Evolutionary conservation across 495 filamentous ascomycete genomes (phyloP), one percentile per base, ranked within the genome.

Genomic region (Durotheca rogersii): DNA sequence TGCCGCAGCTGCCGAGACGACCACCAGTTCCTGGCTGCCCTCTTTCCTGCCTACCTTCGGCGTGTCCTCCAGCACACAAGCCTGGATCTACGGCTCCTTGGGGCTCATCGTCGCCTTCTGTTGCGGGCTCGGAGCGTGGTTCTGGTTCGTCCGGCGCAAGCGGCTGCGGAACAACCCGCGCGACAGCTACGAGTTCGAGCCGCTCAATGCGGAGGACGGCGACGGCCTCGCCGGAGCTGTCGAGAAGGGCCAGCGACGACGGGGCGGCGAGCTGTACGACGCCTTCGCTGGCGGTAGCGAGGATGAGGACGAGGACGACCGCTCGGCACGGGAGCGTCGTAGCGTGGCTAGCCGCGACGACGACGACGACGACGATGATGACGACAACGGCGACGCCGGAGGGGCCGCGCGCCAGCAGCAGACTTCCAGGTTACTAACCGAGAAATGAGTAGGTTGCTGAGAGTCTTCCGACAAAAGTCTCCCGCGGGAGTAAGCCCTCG

Each of bases 41-140:
- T 89, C 87, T 7, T 94, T 90, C 75, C 85, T 98, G 55, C 92
- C 93, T 6, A 94, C 89, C n/a, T 94, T 98, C 57, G 93, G 93
- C 44, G 85, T 91, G 27, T 90, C 87, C 9, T 89, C 90, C 59
- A 81, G 83, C 48, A 96, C 92, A 5, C 89, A 94, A 64, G 80
- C 86, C 32, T 98, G 93, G 93, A 96, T 98, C 44, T 97, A 97
- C 61, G 90, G 88, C 35, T 78, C 90, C 14, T 63, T 93, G 16
- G 83, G 75, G 12, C 81, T 95, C 27, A 97, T 98, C 57, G 74
- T 91, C 25, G 67, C 87, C 11, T 98, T 98, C 74, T 88, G 90
- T 70, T 72, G 73, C 37, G 87, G 82, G 3, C 74, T 98, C 5
- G 90, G 83, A 30, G 71, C 84, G 23, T 97, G 93, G 72, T 77